Conservation (phyloP, 1,284 basidiomycete species). For the Austroboletus olivaceoglutinosus region DNA sequence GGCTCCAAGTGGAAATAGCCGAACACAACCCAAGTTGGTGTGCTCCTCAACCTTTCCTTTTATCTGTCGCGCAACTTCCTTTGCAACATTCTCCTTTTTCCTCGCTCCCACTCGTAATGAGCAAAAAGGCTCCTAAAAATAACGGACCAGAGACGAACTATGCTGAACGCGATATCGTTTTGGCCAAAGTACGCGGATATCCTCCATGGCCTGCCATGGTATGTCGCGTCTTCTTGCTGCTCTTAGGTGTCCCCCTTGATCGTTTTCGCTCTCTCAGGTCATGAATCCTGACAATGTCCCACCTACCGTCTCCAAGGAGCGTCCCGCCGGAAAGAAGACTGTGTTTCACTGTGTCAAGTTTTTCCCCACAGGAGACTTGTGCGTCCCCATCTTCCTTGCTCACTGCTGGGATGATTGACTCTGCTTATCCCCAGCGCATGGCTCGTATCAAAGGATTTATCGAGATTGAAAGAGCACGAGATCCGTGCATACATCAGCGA, state of each 20-base stretch:
- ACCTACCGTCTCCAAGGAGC: constrained; percentile 59
- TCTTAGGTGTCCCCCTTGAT: constrained; percentile 5
- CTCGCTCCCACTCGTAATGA: constrained; percentile 40
- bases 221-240: constrained; percentile 38
- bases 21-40: constrained; percentile 40
- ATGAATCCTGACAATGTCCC: constrained; percentile 71
- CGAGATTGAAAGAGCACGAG: constrained; percentile 73
- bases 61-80: constrained; percentile 34
- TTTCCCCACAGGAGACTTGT: constrained; percentile 93
- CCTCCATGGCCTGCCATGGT: constrained; percentile 93
- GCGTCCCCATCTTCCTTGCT: constrained; percentile 38
- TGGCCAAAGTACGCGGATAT: constrained; percentile 91
- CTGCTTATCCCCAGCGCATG: constrained; percentile 62
- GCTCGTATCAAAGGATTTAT: constrained; percentile 82
- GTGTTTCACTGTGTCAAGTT: constrained; percentile 79
- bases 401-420: constrained; percentile 13
- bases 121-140: constrained; percentile 56
- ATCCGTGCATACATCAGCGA: constrained; percentile 82
- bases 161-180: constrained; percentile 75
- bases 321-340: constrained; percentile 67
- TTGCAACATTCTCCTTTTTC: constrained; percentile 18
- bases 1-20: constrained; percentile 40
- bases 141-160: constrained; percentile 48
- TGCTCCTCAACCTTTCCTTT: constrained; percentile 41
- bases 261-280: constrained; percentile 47